Evolutionary conservation across 192 early-diverging fungal species (phyloP).

Genomic region (Coemansia sp.): DNA sequence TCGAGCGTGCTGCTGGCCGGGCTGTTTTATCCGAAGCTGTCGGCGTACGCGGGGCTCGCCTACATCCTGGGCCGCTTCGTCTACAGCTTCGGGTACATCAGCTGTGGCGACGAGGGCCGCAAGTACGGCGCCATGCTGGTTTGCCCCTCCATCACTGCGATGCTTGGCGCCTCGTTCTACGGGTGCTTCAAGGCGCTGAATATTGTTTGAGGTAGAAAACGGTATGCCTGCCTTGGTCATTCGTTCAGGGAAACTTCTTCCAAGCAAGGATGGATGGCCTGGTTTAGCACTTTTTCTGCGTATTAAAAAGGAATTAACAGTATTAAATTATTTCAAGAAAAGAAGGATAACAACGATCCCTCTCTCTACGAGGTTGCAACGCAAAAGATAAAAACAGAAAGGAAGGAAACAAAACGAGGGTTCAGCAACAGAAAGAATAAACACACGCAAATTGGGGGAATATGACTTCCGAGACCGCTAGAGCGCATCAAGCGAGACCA

Average conservation of each 20-base stretch:
- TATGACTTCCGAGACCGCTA: not conserved
- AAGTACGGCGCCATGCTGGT: constrained; percentile 40
- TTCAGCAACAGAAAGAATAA: not conserved
- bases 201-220: no score
- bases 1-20: constrained; percentile 49
- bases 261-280: no score
- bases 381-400: not conserved
- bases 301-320: not conserved
- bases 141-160: constrained; percentile 33
- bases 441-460: not conserved
- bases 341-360: not conserved
- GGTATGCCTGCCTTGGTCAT: no score
- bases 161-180: constrained; percentile 49
- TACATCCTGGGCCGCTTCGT: constrained; percentile 55
- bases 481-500: not conserved
- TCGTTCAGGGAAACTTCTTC: no score
- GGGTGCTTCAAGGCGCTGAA: constrained; percentile 51
- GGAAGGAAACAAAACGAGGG: no score
- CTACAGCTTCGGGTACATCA: constrained; percentile 51
- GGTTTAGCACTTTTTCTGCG: not conserved
- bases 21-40: constrained; percentile 51
- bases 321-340: constrained; percentile 3
- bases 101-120: constrained; percentile 37
- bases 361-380: no score
- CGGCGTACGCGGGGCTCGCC: constrained; percentile 39